Evolutionary conservation across 169 alveolate species (phyloP).

Genomic region (Plasmodium adleri): DNA sequence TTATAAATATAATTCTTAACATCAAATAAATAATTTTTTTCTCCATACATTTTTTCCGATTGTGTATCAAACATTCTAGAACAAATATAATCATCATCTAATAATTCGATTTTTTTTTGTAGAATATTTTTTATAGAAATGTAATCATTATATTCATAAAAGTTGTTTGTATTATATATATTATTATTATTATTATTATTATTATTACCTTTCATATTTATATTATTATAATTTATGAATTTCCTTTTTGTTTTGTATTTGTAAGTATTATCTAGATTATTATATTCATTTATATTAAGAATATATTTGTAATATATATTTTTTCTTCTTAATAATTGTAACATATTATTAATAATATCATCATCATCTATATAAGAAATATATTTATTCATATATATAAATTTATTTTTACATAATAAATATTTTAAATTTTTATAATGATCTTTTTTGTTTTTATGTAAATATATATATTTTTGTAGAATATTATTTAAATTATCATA

Average conservation of each 20-base stretch:
- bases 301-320: constrained; percentile 32
- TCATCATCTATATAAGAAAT: constrained; percentile 54
- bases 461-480: constrained; percentile 2
- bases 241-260: too few relatives aligned
- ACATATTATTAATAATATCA: constrained; percentile 62
- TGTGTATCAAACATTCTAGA: constrained; percentile 8
- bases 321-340: constrained; percentile 44
- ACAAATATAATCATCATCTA: constrained; percentile 54
- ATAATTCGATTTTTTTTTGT: constrained; percentile 51
- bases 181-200: neutral
- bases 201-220: too few relatives aligned
- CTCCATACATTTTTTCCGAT: constrained; percentile 34
- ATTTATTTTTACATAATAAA: constrained; percentile 12
- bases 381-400: neutral
- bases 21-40: constrained; percentile 43
- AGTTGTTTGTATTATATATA: constrained; percentile 1
- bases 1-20: constrained; percentile 40
- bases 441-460: constrained; percentile 31
- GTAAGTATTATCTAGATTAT: too few relatives aligned
- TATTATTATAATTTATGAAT: too few relatives aligned
- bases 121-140: constrained; percentile 21
- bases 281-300: constrained; percentile 13
- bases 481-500: constrained; percentile 10
- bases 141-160: constrained; percentile 9
- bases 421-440: neutral